Evolutionary conservation across 306 rosid species (phyloP).

Genomic region (Cucurbita argyrosperma): DNA sequence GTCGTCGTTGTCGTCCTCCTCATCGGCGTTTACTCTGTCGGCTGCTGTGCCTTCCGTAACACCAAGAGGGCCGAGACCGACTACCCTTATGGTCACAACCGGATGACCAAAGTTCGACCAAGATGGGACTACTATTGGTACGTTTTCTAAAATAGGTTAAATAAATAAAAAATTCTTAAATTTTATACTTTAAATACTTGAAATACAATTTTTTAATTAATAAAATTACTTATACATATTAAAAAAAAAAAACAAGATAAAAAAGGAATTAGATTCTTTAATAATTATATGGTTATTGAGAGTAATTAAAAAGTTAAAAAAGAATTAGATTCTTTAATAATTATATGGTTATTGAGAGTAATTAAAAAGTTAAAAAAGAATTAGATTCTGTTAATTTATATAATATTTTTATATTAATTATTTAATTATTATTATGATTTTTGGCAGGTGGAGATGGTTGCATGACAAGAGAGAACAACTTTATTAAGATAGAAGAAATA

Average conservation of each 20-base stretch:
- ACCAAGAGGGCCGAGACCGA: conserved; percentile 60
- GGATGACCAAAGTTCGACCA: conserved; percentile 66
- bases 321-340: no score
- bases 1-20: conserved; percentile 56
- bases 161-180: no score
- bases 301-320: no score
- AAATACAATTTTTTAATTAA: no score
- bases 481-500: conserved; percentile 33
- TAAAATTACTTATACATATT: no score
- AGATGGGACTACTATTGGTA: conserved; percentile 88
- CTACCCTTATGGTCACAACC: conserved; percentile 67
- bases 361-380: no score
- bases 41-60: conserved; percentile 84
- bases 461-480: conserved; percentile 66
- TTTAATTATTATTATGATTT: no score
- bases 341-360: no score
- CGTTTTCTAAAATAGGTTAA: background rate
- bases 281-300: no score
- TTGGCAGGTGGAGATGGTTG: conserved; percentile 88
- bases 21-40: conserved; percentile 65
- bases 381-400: background rate
- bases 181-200: no score
- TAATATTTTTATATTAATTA: background rate
- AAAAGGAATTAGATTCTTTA: background rate
- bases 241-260: background rate